Evolutionary conservation across 140 eudicot species (phyloP).

Genomic region (Bidens hawaiensis): DNA sequence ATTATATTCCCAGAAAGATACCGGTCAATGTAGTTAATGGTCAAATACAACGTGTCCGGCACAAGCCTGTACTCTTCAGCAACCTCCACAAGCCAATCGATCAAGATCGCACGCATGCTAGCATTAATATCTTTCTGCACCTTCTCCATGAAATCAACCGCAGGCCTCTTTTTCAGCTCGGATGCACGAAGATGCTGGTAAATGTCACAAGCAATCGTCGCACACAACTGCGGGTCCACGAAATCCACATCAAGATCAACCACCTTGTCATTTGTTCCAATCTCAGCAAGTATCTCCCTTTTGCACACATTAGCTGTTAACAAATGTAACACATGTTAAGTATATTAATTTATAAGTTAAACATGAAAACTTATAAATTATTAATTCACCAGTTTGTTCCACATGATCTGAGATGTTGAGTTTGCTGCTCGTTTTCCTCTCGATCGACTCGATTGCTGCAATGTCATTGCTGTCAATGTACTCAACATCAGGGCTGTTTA

Average conservation of each 20-base stretch:
- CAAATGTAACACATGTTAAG: too few species aligned
- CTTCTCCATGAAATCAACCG: constrained; percentile 82
- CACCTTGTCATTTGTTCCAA: constrained; percentile 42
- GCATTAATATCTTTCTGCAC: constrained; percentile 84
- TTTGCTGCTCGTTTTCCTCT: constrained; percentile 55
- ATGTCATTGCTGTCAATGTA: constrained; percentile 67
- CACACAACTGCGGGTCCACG: constrained; percentile 85
- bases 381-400: constrained; percentile 50
- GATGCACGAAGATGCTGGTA: constrained; percentile 84
- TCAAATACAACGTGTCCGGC: constrained; percentile 84
- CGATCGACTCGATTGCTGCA: constrained; percentile 66
- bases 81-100: constrained; percentile 99
- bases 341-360: too few species aligned
- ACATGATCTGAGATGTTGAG: constrained; percentile 63
- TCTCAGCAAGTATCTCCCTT: constrained; percentile 58
- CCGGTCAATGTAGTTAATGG: constrained; percentile 86
- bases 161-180: constrained; percentile 89
- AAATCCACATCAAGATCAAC: constrained; percentile 69
- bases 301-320: constrained; percentile 56
- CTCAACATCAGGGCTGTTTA: constrained; percentile 86
- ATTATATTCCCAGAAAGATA: constrained; percentile 85
- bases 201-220: constrained; percentile 91
- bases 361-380: background rate
- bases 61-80: constrained; percentile 92
- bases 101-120: constrained; percentile 84